Conservation (phyloP, 2,329 filamentous ascomycete genomes). For the Hypoxylon sp. region DNA sequence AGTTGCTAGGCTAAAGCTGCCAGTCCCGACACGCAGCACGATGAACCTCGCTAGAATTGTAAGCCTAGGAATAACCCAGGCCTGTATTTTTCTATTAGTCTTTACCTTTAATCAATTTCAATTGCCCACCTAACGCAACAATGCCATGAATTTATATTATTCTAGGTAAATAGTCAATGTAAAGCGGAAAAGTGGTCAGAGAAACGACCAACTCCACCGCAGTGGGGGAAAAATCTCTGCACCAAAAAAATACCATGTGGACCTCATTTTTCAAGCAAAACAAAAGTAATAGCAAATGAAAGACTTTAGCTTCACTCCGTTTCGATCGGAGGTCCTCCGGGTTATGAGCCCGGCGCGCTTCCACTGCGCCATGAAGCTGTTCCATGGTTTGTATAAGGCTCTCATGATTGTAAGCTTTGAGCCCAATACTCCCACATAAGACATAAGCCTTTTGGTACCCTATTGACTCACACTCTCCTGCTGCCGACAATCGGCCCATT, state of each 20-base stretch:
- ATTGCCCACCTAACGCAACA: no score
- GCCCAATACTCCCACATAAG: neutral
- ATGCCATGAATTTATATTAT: no score
- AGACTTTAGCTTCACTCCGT: constrained; percentile 40
- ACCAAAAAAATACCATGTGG: no score
- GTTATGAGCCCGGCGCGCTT: constrained; percentile 49
- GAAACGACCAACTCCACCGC: constrained; percentile 9
- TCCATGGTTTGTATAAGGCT: neutral
- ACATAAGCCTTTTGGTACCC: neutral
- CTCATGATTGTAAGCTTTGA: neutral
- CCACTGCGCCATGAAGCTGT: constrained; percentile 47
- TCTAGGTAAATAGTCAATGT: no score
- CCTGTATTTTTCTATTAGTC: neutral
- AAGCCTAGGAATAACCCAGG: neutral
- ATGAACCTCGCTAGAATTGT: neutral
- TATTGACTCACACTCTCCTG: constrained; percentile 2
- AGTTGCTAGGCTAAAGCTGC: neutral
- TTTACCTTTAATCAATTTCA: no score
- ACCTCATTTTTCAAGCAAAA: no score
- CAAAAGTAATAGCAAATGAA: constrained; percentile 6
- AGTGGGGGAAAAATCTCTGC: constrained; percentile 20
- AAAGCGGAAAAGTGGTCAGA: constrained; percentile 7
- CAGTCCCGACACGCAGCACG: neutral
- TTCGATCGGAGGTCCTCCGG: constrained; percentile 47
- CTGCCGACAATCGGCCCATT: neutral